A percentile compares a stretch with the other conserved stretches of the same genome.
phyloP scores from a whole-genome alignment of 2,329 filamentous ascomycete species.

The Sclerotinia borealis region DNA sequence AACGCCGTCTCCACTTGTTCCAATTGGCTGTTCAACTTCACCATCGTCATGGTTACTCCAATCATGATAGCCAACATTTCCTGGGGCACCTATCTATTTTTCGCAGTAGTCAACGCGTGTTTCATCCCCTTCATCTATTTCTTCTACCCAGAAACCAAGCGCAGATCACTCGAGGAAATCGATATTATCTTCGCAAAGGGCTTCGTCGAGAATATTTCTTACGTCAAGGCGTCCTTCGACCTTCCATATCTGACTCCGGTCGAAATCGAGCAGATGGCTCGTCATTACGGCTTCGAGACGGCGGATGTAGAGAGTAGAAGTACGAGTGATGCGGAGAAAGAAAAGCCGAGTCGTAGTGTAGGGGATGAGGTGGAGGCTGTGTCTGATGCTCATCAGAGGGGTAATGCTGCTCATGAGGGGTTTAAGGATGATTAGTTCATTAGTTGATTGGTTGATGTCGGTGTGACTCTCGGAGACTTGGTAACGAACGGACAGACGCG shows the following conservation, averaged over 20 bases:
- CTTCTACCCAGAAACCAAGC: conserved; percentile 45
- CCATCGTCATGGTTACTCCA: conserved; percentile 39
- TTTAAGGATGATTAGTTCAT: conserved; percentile 9
- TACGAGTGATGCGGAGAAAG: conserved; percentile 16
- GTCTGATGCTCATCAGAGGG: background rate
- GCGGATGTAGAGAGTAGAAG: conserved; percentile 27
- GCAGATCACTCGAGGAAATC: conserved; percentile 59
- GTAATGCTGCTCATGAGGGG: conserved; percentile 5
- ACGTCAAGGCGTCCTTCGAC: conserved; percentile 51
- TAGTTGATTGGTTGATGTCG: background rate
- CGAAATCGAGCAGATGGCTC: conserved; percentile 42
- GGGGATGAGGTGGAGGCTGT: background rate
- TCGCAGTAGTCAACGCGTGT: conserved; percentile 34
- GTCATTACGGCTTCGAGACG: conserved; percentile 28
- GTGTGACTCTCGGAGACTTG: too few relatives aligned
- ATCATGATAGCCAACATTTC: conserved; percentile 33
- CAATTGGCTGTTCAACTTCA: conserved; percentile 49
- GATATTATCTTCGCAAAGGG: conserved; percentile 62
- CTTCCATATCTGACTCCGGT: conserved; percentile 46
- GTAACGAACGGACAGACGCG: background rate
- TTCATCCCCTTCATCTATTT: conserved; percentile 37
- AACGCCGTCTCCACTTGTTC: conserved; percentile 58
- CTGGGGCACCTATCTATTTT: conserved; percentile 37
- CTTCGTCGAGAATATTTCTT: conserved; percentile 51
- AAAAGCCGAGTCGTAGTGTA: background rate